These are phyloP conservation scores for Saccharomycopsis fibuligera DNA, from an alignment of 805 yeast genomes.

Conservation along the genomic window DNA sequence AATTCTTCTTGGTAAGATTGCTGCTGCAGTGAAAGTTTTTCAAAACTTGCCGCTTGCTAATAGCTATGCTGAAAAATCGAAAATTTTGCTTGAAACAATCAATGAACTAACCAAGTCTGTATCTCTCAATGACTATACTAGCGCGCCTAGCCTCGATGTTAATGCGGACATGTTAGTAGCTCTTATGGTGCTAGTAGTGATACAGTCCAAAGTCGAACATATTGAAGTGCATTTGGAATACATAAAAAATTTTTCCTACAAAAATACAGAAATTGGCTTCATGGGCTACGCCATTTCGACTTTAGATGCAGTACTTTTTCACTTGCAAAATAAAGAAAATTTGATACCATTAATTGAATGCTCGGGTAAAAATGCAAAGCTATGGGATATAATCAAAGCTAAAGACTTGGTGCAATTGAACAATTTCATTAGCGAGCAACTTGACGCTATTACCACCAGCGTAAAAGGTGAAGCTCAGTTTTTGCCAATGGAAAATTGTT, in stretches of 20 bases:
- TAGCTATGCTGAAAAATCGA: slow-evolving; percentile 42
- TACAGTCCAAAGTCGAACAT: slow-evolving; percentile 51
- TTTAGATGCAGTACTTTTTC: slow-evolving; percentile 72
- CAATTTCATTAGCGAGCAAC: background rate
- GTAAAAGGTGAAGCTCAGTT: background rate
- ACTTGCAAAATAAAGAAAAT: slow-evolving; percentile 40
- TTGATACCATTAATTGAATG: slow-evolving; percentile 32
- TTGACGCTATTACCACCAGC: background rate
- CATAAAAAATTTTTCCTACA: slow-evolving; percentile 52
- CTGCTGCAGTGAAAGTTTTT: slow-evolving; percentile 47
- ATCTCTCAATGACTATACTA: slow-evolving; percentile 14
- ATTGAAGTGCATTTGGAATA: slow-evolving; percentile 61
- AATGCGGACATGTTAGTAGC: slow-evolving; percentile 83
- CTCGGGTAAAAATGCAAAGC: slow-evolving; percentile 42
- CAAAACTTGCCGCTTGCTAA: slow-evolving; percentile 40
- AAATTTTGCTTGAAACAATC: slow-evolving; percentile 46
- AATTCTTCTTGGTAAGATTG: slow-evolving; percentile 36
- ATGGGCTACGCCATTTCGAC: slow-evolving; percentile 77
- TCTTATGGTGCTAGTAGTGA: slow-evolving; percentile 62
- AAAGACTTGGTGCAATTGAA: slow-evolving; percentile 23
- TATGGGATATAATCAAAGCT: slow-evolving; percentile 47
- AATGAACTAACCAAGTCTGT: slow-evolving; percentile 36
- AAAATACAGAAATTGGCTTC: slow-evolving; percentile 38
- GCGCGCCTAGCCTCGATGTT: slow-evolving; percentile 30
- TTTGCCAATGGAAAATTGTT: slow-evolving; percentile 27